A percentile compares a stretch with the other conserved stretches of the same genome.
Conservation (phyloP, 2,329 filamentous ascomycete species). For the Parasarocladium wereldwijsianum region DNA sequence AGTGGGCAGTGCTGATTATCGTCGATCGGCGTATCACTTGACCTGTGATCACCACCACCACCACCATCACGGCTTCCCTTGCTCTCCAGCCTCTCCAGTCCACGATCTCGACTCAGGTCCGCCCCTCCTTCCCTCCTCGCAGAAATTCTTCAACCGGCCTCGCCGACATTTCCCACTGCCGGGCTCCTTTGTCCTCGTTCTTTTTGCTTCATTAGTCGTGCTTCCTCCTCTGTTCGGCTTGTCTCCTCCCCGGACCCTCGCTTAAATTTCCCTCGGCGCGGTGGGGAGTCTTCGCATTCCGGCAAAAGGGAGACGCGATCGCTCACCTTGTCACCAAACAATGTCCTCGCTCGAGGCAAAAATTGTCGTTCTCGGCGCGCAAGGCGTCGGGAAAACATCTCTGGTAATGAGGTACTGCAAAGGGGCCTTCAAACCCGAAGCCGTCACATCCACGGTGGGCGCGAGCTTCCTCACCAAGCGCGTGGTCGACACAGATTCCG, state of each 20-base stretch:
- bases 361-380: conserved; percentile 66
- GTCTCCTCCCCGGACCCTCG: too few species aligned
- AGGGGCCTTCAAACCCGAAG: conserved; percentile 51
- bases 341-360: conserved; percentile 62
- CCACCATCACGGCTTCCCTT: background rate
- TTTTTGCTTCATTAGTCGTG: too few species aligned
- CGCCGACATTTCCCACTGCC: background rate
- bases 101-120: background rate
- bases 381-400: conserved; percentile 68
- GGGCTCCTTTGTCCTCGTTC: too few species aligned
- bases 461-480: conserved; percentile 70
- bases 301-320: too few species aligned
- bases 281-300: too few species aligned
- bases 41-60: conserved; percentile 5
- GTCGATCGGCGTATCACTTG: conserved; percentile 4
- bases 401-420: conserved; percentile 65
- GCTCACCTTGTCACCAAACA: too few species aligned
- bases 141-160: background rate
- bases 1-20: too few species aligned
- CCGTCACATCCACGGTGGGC: conserved; percentile 58
- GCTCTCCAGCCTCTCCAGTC: background rate
- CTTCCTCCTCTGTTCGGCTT: too few species aligned
- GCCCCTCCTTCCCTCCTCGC: background rate
- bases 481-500: conserved; percentile 68
- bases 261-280: too few species aligned